A percentile compares a stretch with the other conserved stretches of the same genome.
Conservation (phyloP, 1,284 basidiomycete species). For the Stereum hirsutum region DNA sequence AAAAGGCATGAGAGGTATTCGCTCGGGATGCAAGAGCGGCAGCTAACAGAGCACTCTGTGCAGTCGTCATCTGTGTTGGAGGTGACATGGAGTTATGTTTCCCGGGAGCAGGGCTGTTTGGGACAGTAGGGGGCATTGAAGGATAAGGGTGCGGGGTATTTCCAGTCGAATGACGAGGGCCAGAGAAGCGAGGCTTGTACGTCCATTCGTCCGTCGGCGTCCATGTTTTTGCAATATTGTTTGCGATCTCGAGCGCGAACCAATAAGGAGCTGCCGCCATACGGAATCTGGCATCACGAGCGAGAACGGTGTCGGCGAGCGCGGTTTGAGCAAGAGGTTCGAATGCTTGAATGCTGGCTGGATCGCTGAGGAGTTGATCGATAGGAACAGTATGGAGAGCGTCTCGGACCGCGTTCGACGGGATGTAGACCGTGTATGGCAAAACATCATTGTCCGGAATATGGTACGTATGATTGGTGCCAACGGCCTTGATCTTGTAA, state of each 20-base stretch:
- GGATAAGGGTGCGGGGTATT: too few relatives aligned
- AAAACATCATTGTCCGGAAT: conserved; percentile 47
- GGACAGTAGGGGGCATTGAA: too few relatives aligned
- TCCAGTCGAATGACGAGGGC: too few relatives aligned
- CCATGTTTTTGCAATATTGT: conserved; percentile 50
- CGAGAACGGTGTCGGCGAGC: conserved; percentile 3
- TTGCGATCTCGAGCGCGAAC: conserved; percentile 59
- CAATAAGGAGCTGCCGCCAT: conserved; percentile 53
- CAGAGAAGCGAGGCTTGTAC: conserved; percentile 41
- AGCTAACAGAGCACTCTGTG: too few relatives aligned
- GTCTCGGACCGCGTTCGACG: conserved; percentile 37
- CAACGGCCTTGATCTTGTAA: conserved; percentile 61
- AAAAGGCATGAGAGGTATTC: too few relatives aligned
- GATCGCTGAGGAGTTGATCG: conserved; percentile 34
- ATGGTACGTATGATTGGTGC: conserved; percentile 34
- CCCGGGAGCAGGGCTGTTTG: background rate
- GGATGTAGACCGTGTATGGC: conserved; percentile 61
- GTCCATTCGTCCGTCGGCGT: conserved; percentile 65
- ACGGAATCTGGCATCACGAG: conserved; percentile 17
- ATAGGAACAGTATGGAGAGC: conserved; percentile 36
- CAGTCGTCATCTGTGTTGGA: too few relatives aligned
- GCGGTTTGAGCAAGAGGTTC: conserved; percentile 32
- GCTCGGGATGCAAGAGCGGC: too few relatives aligned
- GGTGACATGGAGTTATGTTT: too few relatives aligned
- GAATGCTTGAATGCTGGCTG: conserved; percentile 32